Conservation (phyloP, 225 moss, liverwort and hornwort species). For the Anthoceros angustus region DNA sequence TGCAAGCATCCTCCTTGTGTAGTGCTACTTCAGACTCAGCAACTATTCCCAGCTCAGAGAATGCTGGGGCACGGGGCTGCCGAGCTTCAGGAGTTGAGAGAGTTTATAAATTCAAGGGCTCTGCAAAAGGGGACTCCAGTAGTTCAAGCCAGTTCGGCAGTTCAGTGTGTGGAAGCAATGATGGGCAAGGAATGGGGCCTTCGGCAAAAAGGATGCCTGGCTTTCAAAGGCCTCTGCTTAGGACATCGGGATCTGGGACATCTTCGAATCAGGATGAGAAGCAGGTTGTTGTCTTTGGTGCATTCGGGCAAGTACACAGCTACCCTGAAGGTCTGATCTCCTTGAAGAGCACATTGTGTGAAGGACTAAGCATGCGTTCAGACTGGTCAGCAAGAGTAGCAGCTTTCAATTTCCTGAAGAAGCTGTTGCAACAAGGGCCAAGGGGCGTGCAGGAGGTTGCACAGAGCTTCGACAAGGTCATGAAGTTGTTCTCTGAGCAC, state of each 20-base stretch:
- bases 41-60: too few species aligned
- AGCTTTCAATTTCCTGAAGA: constrained; percentile 74
- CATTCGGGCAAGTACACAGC: constrained; percentile 43
- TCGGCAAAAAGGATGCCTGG: constrained; percentile 45
- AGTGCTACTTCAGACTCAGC: constrained; percentile 9
- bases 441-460: constrained; percentile 84
- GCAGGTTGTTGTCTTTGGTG: constrained; percentile 31
- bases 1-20: background rate
- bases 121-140: too few species aligned
- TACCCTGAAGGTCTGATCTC: constrained; percentile 70
- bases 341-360: constrained; percentile 68
- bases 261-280: constrained; percentile 24
- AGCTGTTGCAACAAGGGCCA: constrained; percentile 63
- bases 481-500: constrained; percentile 91
- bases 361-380: constrained; percentile 64
- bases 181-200: constrained; percentile 18
- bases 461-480: constrained; percentile 72
- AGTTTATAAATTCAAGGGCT: too few species aligned
- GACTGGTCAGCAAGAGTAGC: constrained; percentile 95
- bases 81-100: too few species aligned
- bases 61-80: too few species aligned
- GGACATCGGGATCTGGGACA: constrained; percentile 59
- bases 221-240: constrained; percentile 79
- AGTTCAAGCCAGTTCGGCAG: constrained; percentile 38
- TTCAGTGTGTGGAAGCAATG: constrained; percentile 31